A percentile compares a stretch with the other conserved stretches of the same genome.
These are phyloP conservation scores for Phytophthora meadii DNA, from an alignment of 352 stramenopile species.

Conservation along the genomic window DNA sequence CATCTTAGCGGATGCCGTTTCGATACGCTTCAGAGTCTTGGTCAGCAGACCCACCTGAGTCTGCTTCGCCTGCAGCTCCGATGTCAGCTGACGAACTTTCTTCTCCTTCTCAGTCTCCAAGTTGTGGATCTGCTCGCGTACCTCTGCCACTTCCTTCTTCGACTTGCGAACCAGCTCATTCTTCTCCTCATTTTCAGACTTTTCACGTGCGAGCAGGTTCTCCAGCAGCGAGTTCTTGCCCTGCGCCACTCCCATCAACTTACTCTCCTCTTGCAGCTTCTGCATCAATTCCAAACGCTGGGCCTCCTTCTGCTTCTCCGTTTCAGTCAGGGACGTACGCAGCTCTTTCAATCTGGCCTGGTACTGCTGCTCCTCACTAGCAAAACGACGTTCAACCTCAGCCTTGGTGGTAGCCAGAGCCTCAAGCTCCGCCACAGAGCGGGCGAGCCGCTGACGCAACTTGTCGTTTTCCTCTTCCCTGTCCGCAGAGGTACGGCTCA, in stretches of 20 bases:
- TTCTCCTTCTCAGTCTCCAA: constrained; percentile 69
- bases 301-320: constrained; percentile 56
- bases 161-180: constrained; percentile 55
- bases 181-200: constrained; percentile 65
- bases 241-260: constrained; percentile 68
- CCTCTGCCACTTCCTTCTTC: constrained; percentile 62
- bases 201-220: constrained; percentile 66
- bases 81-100: constrained; percentile 59
- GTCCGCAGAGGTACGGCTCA: constrained; percentile 30
- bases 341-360: constrained; percentile 58
- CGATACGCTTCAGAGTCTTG: constrained; percentile 66
- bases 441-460: constrained; percentile 59
- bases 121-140: constrained; percentile 63
- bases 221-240: constrained; percentile 68
- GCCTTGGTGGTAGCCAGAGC: constrained; percentile 44
- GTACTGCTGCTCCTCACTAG: constrained; percentile 58
- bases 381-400: constrained; percentile 56
- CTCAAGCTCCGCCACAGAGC: constrained; percentile 58
- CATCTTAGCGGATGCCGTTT: constrained; percentile 54
- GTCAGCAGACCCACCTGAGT: constrained; percentile 55
- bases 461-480: constrained; percentile 45
- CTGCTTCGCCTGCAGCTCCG: constrained; percentile 68
- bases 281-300: constrained; percentile 64
- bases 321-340: constrained; percentile 44
- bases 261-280: constrained; percentile 64